Percentiles rank a stretch among this genome's conserved stretches.
Conservation (phyloP, 768 basidiomycete species). For the Chalciporus piperatus region DNA sequence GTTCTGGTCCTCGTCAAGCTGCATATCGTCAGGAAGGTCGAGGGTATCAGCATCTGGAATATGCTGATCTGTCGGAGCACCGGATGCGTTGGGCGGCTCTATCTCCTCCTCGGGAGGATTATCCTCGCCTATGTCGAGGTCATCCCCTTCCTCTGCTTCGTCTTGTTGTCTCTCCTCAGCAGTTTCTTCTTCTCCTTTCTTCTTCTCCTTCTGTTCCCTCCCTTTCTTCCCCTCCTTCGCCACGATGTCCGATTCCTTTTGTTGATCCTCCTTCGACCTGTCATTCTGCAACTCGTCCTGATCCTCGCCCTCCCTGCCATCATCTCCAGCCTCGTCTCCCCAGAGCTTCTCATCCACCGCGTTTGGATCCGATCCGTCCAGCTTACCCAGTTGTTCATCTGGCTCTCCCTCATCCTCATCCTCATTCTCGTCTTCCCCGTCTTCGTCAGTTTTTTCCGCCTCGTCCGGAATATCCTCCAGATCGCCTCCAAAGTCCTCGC, state of each 20-base stretch:
- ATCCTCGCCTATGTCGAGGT: constrained; percentile 8
- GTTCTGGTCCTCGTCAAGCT: constrained; percentile 45
- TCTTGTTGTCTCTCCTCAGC: constrained; percentile 30
- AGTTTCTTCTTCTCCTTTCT: constrained; percentile 29
- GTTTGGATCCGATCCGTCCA: constrained; percentile 80
- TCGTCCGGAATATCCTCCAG: constrained; percentile 80
- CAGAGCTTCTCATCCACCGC: constrained; percentile 96
- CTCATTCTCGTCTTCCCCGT: constrained; percentile 40
- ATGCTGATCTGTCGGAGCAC: constrained; percentile 71
- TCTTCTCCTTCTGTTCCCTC: constrained; percentile 30
- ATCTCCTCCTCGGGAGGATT: constrained; percentile 43
- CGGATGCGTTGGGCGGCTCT: constrained; percentile 48
- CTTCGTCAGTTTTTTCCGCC: constrained; percentile 42
- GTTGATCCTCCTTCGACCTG: constrained; percentile 46
- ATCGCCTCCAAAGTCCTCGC: constrained; percentile 82
- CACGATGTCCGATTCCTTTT: constrained; percentile 60
- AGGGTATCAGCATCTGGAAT: constrained; percentile 78
- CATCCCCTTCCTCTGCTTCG: constrained; percentile 28
- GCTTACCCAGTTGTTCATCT: constrained; percentile 80
- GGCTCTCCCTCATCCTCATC: constrained; percentile 53
- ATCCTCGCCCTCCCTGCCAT: constrained; percentile 43
- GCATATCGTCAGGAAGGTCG: constrained; percentile 86
- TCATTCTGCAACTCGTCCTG: constrained; percentile 63
- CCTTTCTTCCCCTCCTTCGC: constrained; percentile 68
- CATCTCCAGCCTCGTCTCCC: constrained; percentile 75